Evolutionary conservation across 768 basidiomycete species (phyloP), one percentile per base, ranked within the genome.

Genomic region (Strobilomyces dryophilus): DNA sequence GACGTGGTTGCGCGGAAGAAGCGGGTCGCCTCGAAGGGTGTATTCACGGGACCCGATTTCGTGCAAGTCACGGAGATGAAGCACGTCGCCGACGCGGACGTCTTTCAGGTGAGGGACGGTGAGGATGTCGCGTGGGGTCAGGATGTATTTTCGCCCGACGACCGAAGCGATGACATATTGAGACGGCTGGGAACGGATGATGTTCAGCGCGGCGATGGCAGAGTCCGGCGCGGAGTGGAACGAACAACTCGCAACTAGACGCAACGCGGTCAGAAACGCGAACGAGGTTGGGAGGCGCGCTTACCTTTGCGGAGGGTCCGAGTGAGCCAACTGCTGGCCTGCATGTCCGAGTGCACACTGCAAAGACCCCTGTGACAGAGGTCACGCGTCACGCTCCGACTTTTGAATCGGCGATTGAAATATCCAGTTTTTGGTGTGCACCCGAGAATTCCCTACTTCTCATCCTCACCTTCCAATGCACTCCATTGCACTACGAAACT

Each of bases 11-110:
- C 80, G 64, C 0, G 89, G 82, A 35, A 97, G 79, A 63, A 76
- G 71, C 1, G 92, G 86, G 61, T 83, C 81, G 42, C 91, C 84
- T 52, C 91, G 86, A 29, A 99, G 77, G 27, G 92, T 93, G 74
- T 87, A 98, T 70, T 98, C 94, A 61, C 95, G 84, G 46, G 94
- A 95, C 59, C 97, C 97, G 46, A 98, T 81, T 71, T 98, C 95
- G 65, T 95, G 85, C 53, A 99, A 87, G 61, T 93, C 78, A 59
- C 89, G 86, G 46, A 99, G 81, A 7, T 78, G 73, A 51, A 98
- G 79, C 42, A 87, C 77, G 64, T 95, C 90, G 24, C 97, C 97
- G 49, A 97, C 89, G 41, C 80, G 77, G 55, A 88, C 83, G 65
- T 89, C 85, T 63, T 87, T 89, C 45, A 99, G 82, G 49, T 85